phyloP scores from a whole-genome alignment of 345 rosid genomes.

The Triadica sebifera region DNA sequence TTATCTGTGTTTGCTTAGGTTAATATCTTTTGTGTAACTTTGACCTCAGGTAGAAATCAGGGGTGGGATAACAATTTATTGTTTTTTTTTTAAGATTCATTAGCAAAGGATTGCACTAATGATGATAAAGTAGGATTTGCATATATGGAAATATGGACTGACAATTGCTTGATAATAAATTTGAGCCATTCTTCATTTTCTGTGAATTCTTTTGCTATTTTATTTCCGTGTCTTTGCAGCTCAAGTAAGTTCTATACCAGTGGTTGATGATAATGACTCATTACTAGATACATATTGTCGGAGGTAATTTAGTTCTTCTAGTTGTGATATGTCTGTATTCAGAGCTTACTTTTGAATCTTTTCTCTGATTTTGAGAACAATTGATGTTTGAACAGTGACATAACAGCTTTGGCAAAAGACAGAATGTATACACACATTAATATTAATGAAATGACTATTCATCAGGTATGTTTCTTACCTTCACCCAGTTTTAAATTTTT shows the following conservation, averaged over 20 bases:
- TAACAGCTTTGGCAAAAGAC: slow-evolving; percentile 37
- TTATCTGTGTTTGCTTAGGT: not conserved
- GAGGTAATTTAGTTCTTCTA: slow-evolving; percentile 19
- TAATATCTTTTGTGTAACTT: not conserved
- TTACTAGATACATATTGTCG: slow-evolving; percentile 34
- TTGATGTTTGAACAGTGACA: slow-evolving; percentile 22
- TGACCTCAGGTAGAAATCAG: not conserved
- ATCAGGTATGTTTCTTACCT: slow-evolving; percentile 21
- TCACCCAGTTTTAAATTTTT: not conserved
- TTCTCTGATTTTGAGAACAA: not conserved
- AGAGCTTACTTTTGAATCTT: not conserved
- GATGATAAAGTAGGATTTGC: too few relatives aligned
- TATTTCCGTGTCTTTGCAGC: slow-evolving; percentile 21
- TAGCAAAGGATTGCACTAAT: too few relatives aligned
- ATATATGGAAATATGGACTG: not conserved
- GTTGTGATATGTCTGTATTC: not conserved
- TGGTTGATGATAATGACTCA: slow-evolving; percentile 33
- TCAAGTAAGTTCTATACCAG: slow-evolving; percentile 34
- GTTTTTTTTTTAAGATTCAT: too few relatives aligned
- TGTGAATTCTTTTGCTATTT: not conserved
- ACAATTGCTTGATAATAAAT: not conserved
- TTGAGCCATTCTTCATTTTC: not conserved
- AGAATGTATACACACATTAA: slow-evolving; percentile 30
- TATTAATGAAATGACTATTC: slow-evolving; percentile 33
- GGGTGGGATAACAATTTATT: not conserved